Evolutionary conservation across 2,329 filamentous ascomycete species (phyloP), one percentile per base, ranked within the genome.

Genomic region (Chrysoporthe austroafricana): DNA sequence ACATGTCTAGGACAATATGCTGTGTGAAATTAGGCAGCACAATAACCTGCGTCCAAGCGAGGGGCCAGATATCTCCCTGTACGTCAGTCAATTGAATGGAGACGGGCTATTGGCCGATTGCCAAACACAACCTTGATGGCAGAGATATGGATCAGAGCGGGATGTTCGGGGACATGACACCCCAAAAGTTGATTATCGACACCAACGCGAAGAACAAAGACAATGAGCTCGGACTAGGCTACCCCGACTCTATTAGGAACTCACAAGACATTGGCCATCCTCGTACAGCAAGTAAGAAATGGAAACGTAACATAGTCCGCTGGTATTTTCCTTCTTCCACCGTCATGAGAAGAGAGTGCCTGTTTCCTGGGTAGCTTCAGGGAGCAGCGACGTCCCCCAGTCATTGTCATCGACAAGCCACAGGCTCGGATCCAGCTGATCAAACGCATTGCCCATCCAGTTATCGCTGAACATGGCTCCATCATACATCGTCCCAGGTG

Each of bases 401-500:
- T 66, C 61, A n/a, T 18, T 43, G 3, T 56, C 60, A 48, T 68
- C 63, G 18, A 69, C 69, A 2, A 69, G 63, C 73, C 73, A 74
- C 14, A 73, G 56, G 8, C 60, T 68, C 8, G 70, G 69, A n/a
- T 72, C 71, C 14, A 71, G 7, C 18, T 59, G 56, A 52, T 72
- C 71, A 56, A 74, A 71, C 39, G 73, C 66, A 26, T 72, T 70
- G 26, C 64, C 67, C 7, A 60, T 48, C 73, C 72, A 74, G 1
- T 65, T 48, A 9, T 63, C 68, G 43, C 66, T 66, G 43, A 54
- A 69, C 21, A 72, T 70, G 66, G 64, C 72, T 36, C 57, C 63
- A 4, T 68, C 67, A 1, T 66, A 39, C 34, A 68, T 57, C 4
- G 46, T n/a, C 9, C 65, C n/a, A 18, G 54, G 9, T 16, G 63